Base-by-base conservation (phyloP, 1,284 basidiomycete genomes). In the Schizophyllum amplum region DNA sequence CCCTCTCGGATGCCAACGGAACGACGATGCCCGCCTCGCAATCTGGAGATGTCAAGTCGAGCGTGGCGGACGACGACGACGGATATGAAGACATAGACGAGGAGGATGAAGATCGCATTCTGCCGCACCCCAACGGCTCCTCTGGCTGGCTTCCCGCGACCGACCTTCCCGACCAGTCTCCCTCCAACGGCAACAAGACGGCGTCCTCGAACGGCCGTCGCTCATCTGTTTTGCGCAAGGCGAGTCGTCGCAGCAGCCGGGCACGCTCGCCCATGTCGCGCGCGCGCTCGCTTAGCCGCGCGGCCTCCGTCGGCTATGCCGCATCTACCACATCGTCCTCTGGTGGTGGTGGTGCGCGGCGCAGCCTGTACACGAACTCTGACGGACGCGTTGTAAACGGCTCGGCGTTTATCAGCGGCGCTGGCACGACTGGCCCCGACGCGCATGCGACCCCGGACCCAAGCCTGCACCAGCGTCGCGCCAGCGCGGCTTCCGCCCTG, bases 371-470 rank as follows among this genome's bases (percentile, higher is more conserved):
- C 60, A 71, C 67, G 24, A 68, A 67, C 46, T 59, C 65, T 1
- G 70, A 74, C 20, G 67, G 70, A 54, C 61, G 71, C 57, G 62
- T 64, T 55, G 60, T 71, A 20, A 59, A 61, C 21, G 77, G 75
- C 2, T 75, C 75, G 23, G 72, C 76, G 20, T 81, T 82, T 62
- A 74, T 74, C 17, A 72, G 71, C 46, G 81, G 80, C 1, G 75
- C 80, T 11, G 78, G 76, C 2, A 76, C 72, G 0, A 72, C 74
- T 4, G 75, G 75, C 2, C 74, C 76, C 1, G 65, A 64, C 15
- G 63, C 74, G 4, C 64, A 64, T 2, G 67, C 69, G 1, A 67
- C 67, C 21, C 59, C 68, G 4, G 72, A 76, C 53, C 69, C 73
- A 1, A 66, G 68, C 27, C 65, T 80, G 49, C 67, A 72, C 5